Evolutionary conservation across 352 stramenopile species (phyloP).

Genomic region (Pythium pyrilobum): DNA sequence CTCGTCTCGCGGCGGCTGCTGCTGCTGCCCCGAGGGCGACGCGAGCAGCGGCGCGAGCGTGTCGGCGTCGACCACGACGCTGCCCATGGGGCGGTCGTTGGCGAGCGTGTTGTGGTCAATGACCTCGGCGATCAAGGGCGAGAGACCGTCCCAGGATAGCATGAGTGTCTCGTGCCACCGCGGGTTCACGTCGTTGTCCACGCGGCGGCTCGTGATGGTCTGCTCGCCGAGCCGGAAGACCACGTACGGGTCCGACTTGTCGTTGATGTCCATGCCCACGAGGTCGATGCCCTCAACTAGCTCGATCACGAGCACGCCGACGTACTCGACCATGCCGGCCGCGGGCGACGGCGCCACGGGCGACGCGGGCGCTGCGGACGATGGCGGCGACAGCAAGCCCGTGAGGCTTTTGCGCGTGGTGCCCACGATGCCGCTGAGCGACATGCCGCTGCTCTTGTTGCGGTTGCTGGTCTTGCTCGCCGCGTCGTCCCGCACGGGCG

Average conservation of each 20-base stretch:
- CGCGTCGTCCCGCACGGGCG: conserved; percentile 5
- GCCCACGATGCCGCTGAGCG: conserved; percentile 9
- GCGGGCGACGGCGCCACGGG: neutral
- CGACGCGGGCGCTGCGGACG: neutral
- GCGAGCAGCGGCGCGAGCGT: conserved; percentile 30
- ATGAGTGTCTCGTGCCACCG: conserved; percentile 65
- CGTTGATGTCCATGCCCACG: conserved; percentile 67
- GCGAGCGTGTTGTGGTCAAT: conserved; percentile 71
- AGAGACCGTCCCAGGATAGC: conserved; percentile 73
- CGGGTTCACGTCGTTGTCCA: conserved; percentile 67
- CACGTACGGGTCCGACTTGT: conserved; percentile 79
- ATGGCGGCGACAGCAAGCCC: conserved; percentile 5
- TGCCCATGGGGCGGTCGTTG: conserved; percentile 63
- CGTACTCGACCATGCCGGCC: conserved; percentile 75
- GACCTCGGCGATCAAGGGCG: conserved; percentile 59
- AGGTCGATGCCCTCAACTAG: conserved; percentile 59
- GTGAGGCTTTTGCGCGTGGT: conserved; percentile 10
- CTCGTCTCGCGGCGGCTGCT: conserved; percentile 7
- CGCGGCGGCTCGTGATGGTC: conserved; percentile 54
- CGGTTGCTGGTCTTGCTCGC: neutral
- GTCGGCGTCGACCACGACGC: conserved; percentile 35
- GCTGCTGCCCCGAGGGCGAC: neutral
- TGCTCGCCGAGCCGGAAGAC: conserved; percentile 69
- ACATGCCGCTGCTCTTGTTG: conserved; percentile 15
- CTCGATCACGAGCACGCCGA: conserved; percentile 71